Evolutionary conservation across 2,329 filamentous ascomycete genomes (phyloP).

Genomic region (Macrophomina phaseolina): DNA sequence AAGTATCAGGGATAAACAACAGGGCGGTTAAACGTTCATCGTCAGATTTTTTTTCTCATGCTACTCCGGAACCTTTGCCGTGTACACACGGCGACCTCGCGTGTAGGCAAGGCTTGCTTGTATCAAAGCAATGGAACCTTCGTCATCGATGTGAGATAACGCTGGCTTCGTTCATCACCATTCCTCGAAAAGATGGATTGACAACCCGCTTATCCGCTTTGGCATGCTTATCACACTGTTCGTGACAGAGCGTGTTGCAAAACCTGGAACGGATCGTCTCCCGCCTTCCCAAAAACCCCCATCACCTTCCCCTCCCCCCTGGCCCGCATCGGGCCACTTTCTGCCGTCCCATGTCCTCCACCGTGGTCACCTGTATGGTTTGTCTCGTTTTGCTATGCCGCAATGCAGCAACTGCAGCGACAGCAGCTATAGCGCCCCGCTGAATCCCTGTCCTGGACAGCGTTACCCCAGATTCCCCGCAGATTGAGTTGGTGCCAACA

Average conservation of each 20-base stretch:
- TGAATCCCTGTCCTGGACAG: not conserved
- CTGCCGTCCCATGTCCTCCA: not conserved
- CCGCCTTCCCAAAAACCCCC: not conserved
- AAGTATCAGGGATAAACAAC: conserved; percentile 10
- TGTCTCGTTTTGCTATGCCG: not conserved
- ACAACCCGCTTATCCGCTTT: not conserved
- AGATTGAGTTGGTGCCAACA: not conserved
- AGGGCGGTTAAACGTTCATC: not conserved
- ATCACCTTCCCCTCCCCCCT: not conserved
- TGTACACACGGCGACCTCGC: not conserved
- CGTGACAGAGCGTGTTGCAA: not conserved
- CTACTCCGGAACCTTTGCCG: not conserved
- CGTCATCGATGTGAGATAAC: not conserved
- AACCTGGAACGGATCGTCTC: conserved; percentile 1
- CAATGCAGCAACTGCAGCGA: not conserved
- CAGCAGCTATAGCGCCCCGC: conserved; percentile 4
- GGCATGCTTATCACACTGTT: conserved; percentile 14
- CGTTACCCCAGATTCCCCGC: conserved; percentile 24
- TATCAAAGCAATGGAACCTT: not conserved
- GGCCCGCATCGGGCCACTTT: conserved; percentile 1
- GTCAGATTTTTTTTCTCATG: not conserved
- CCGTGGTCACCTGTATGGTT: conserved; percentile 5
- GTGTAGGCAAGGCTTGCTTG: not conserved
- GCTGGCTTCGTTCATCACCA: not conserved
- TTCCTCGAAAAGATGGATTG: not conserved